Percentiles rank a stretch among this genome's conserved stretches.
Conservation (phyloP, 2,329 filamentous ascomycete genomes). For the Acrocalymma vagum region DNA sequence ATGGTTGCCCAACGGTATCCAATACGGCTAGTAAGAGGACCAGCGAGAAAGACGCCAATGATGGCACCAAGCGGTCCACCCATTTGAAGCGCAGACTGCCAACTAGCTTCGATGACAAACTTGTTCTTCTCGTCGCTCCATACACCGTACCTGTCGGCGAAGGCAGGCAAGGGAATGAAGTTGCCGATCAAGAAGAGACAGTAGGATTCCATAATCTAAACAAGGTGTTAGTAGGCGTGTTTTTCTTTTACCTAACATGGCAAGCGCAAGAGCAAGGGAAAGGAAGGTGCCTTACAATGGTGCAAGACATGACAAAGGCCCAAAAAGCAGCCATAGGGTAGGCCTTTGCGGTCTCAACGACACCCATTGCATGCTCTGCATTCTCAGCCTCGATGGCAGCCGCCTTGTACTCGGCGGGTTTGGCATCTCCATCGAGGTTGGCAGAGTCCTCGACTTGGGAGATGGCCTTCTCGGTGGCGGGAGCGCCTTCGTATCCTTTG, state of each 20-base stretch:
- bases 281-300: slow-evolving; percentile 54
- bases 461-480: slow-evolving; percentile 31
- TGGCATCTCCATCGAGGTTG: slow-evolving; percentile 48
- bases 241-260: too few relatives aligned
- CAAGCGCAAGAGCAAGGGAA: slow-evolving; percentile 20
- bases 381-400: slow-evolving; percentile 67
- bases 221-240: slow-evolving; percentile 17
- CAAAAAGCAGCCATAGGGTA: slow-evolving; percentile 64
- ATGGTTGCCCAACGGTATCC: slow-evolving; percentile 69
- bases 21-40: slow-evolving; percentile 66
- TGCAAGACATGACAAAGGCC: slow-evolving; percentile 65
- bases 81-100: slow-evolving; percentile 67
- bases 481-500: slow-evolving; percentile 22
- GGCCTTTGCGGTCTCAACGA: slow-evolving; percentile 58
- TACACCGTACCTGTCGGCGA: slow-evolving; percentile 59
- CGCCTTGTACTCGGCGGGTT: slow-evolving; percentile 55
- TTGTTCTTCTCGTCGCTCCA: slow-evolving; percentile 23
- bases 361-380: slow-evolving; percentile 60
- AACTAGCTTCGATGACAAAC: slow-evolving; percentile 59
- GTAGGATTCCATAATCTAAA: slow-evolving; percentile 71
- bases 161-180: slow-evolving; percentile 63
- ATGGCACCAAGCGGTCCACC: slow-evolving; percentile 67
- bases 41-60: slow-evolving; percentile 67
- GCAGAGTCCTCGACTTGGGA: slow-evolving; percentile 24
- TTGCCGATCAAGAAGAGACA: slow-evolving; percentile 68